Percentiles rank a stretch among this genome's conserved stretches.
These are phyloP conservation scores for Solanum pimpinellifolium DNA, from an alignment of 257 asterid genomes.

Conservation along the genomic window DNA sequence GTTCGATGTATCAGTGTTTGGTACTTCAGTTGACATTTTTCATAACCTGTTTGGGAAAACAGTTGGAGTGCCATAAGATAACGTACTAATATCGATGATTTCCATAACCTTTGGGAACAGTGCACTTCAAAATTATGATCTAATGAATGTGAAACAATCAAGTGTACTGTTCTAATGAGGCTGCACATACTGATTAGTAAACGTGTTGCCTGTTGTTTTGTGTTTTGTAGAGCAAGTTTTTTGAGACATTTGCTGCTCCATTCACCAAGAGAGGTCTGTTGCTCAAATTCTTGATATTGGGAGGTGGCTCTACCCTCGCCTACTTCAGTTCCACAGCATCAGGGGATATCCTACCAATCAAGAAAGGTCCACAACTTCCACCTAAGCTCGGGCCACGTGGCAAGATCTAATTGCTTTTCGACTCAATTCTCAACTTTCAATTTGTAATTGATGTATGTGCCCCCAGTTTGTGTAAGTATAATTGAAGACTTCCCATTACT, in stretches of 20 bases:
- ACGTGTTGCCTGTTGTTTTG: not conserved
- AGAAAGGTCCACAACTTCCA: slow-evolving; percentile 91
- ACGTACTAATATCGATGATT: not conserved
- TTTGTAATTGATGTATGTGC: slow-evolving; percentile 19
- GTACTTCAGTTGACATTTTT: not conserved
- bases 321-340: slow-evolving; percentile 78
- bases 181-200: not conserved
- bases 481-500: slow-evolving; percentile 16
- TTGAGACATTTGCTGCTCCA: slow-evolving; percentile 93
- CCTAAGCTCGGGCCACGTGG: slow-evolving; percentile 80
- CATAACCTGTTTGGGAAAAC: not conserved
- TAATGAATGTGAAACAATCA: not conserved
- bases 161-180: not conserved
- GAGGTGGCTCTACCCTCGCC: slow-evolving; percentile 79
- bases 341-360: slow-evolving; percentile 79
- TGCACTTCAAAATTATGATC: not conserved
- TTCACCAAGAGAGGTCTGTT: slow-evolving; percentile 91
- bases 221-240: slow-evolving; percentile 72
- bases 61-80: not conserved
- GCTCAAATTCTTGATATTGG: slow-evolving; percentile 84
- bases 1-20: not conserved
- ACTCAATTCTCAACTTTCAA: not conserved
- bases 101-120: not conserved
- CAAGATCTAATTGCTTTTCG: slow-evolving; percentile 34
- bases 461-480: slow-evolving; percentile 46